phyloP scores from a whole-genome alignment of 768 basidiomycete species.

The Rhodotorula taiwanensis region DNA sequence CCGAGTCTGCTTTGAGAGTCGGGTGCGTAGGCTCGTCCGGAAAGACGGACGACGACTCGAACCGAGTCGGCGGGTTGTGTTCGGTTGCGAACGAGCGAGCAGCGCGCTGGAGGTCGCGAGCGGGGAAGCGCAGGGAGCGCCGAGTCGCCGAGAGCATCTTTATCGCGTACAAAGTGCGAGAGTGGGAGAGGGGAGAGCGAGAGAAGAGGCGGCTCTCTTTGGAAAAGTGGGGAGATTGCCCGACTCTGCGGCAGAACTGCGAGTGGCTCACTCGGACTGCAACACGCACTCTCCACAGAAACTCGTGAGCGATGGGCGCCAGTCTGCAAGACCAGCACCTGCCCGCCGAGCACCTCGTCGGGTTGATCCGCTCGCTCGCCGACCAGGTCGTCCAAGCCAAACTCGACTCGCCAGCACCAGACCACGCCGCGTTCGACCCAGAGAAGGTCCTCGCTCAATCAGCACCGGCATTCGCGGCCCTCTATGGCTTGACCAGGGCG shows the following conservation, averaged over 20 bases:
- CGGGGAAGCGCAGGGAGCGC: neutral
- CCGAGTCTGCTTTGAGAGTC: neutral
- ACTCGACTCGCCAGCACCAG: neutral
- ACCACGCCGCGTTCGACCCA: conserved; percentile 13
- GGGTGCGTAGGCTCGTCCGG: conserved; percentile 11
- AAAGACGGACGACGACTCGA: conserved; percentile 11
- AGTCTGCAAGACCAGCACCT: neutral
- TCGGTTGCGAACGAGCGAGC: conserved; percentile 1
- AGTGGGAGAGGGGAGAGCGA: neutral
- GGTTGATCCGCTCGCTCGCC: conserved; percentile 2
- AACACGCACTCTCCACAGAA: no score
- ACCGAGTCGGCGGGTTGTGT: conserved; percentile 6
- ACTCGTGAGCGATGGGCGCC: conserved; percentile 8
- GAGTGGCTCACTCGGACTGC: no score
- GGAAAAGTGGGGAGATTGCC: neutral
- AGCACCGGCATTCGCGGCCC: conserved; percentile 56
- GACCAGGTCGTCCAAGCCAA: neutral
- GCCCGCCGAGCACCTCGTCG: conserved; percentile 3
- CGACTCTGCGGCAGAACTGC: no score
- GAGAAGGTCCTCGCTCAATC: conserved; percentile 11
- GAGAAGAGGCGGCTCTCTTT: neutral
- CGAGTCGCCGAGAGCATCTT: neutral
- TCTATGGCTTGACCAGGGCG: conserved; percentile 70
- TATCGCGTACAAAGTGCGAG: no score
- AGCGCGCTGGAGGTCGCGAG: neutral